Evolutionary conservation across 345 rosid species (phyloP).

Genomic region (Aegle marmelos): DNA sequence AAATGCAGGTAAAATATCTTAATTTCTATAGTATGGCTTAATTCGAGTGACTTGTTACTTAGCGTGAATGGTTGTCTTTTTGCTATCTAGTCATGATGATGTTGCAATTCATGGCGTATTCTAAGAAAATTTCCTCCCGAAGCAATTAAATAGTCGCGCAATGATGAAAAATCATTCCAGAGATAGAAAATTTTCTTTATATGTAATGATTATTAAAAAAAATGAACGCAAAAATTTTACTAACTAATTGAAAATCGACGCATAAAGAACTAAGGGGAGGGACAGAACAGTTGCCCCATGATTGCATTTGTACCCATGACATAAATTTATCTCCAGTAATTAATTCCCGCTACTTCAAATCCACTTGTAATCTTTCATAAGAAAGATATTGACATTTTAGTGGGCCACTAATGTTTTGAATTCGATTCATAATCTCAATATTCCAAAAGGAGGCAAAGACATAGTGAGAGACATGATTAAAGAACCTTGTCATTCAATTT

Average conservation of each 20-base stretch:
- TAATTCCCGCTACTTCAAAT: neutral
- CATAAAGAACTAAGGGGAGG: neutral
- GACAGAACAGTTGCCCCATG: neutral
- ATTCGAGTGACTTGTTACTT: no score
- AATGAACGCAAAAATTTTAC: neutral
- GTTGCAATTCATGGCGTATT: neutral
- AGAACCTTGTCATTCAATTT: slow-evolving; percentile 13
- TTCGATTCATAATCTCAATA: slow-evolving; percentile 19
- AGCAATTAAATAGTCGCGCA: neutral
- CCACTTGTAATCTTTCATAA: slow-evolving; percentile 29
- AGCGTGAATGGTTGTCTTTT: no score
- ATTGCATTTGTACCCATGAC: neutral
- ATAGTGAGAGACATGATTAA: slow-evolving; percentile 23
- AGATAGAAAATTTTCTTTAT: neutral
- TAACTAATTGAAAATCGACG: neutral
- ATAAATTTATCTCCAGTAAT: no score
- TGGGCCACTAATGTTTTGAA: slow-evolving; percentile 4
- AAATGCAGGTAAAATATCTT: no score
- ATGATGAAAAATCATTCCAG: neutral
- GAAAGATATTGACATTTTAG: slow-evolving; percentile 17
- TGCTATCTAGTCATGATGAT: neutral
- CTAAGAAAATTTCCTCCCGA: neutral
- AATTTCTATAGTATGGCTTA: no score
- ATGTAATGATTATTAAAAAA: neutral
- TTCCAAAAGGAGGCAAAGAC: slow-evolving; percentile 2